Evolutionary conservation across 148 eudicot species (phyloP), one percentile per base, ranked within the genome.

Genomic region (Heliamphora exappendiculata): DNA sequence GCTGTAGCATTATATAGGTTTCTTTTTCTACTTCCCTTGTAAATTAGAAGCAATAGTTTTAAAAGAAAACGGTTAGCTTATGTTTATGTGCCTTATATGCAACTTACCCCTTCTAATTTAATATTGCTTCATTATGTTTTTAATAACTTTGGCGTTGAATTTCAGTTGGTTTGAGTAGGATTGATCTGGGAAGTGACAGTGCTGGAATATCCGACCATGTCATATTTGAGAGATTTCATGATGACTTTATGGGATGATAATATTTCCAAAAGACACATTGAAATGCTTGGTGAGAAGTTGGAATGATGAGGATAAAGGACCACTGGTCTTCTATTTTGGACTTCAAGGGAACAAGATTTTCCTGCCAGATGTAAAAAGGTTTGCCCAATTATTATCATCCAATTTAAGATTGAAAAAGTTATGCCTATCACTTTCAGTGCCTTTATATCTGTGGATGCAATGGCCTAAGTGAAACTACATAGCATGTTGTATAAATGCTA

Each of bases 131-230:
- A 20, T 12, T 44, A 58, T 4, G 37, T 68, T 44, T 24, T 34
- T 26, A 20, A 68, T 44, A 49, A 9, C 29, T 13, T 45, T 47
- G 55, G 6, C 71, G 10, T 59, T 68, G 19, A 68, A 29, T 76
- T 75, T 68, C 49, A 33, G 10, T 51, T n/a, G 66, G 37, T 76
- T n/a, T 67, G 53, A 53, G 54, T 41, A 51, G 29, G 67, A 53
- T 34, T 36, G 13, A 66, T 20, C 14, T 34, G 44, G 37, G 29
- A 12, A 51, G 37, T 2, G 5, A 0, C 24, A 22, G 28, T 36
- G 29, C 44, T 28, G 22, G 28, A 75, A 11, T 36, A 14, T 60
- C 77, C 33, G 22, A 67, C 72, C 29, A 39, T 14, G 70, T 67
- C 34, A 67, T 42, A 44, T 8, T 22, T 24, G 72, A 67, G 51